Evolutionary conservation across 2,329 filamentous ascomycete species (phyloP), one percentile per base, ranked within the genome.

Genomic region (Epichloe hybrida): DNA sequence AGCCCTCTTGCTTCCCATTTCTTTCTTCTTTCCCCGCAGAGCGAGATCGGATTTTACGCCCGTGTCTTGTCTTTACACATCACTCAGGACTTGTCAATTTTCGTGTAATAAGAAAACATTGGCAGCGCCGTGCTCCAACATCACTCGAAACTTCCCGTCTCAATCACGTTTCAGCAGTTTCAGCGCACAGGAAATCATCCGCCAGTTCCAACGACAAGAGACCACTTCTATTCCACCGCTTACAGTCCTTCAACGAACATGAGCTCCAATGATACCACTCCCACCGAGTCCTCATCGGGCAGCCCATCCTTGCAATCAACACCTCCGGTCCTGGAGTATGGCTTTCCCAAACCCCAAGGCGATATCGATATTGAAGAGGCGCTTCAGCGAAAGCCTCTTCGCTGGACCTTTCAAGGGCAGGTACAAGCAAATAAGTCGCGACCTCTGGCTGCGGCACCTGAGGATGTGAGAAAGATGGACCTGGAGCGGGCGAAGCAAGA

Each of bases 401-500:
- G 59, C 53, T 76, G 59, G 66, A 66, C 61, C 50, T 68, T 69
- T 50, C 60, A 61, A 46, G 68, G 67, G 17, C 59, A 67, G 52
- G 57, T 68, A 20, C 59, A 61, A 27, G 65, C 61, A 48, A 61
- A 66, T 49, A 59, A 60, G 54, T 52, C 64, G 61, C 53, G 57
- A 46, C 46, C 53, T 15, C 37, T 52, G 15, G 50, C 43, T 17
- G 56, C 48, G 23, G 58, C 57, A 12, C 52, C 64, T 17, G 55
- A 62, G 38, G 67, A 68, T 44, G 61, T 63, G 52, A 63, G 66
- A 39, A 62, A 62, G 15, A 62, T 61, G 52, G 68, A 71, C 44
- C 66, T 77, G 39, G 72, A 73, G 49, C 66, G 68, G 37, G 67
- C 67, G 31, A 79, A 79, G 67, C 64, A 60, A 53, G 66, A 74